A percentile compares a stretch with the other conserved stretches of the same genome.
Evolutionary conservation across 2,329 filamentous ascomycete species (phyloP).

Genomic region (Lanzia echinophila): DNA sequence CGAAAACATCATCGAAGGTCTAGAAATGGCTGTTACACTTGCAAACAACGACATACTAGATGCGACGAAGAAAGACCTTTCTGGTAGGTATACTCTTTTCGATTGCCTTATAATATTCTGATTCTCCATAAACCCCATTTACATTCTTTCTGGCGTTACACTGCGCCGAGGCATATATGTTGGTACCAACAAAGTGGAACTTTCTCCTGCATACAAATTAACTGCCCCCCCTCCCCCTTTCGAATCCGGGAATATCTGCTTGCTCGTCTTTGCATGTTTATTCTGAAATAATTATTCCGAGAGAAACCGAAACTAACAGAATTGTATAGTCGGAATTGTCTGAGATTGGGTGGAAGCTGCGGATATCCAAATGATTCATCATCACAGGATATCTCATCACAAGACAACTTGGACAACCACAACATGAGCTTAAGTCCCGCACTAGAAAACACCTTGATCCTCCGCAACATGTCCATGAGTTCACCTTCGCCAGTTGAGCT

Average conservation of each 20-base stretch:
- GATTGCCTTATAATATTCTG: too few relatives aligned
- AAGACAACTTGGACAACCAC: neutral
- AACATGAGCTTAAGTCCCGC: neutral
- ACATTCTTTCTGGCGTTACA: neutral
- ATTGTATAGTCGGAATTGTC: conserved; percentile 1
- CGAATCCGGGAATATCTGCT: too few relatives aligned
- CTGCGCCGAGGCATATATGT: neutral
- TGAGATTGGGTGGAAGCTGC: conserved; percentile 1
- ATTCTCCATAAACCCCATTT: too few relatives aligned
- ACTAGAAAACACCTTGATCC: neutral
- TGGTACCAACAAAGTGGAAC: neutral
- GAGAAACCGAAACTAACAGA: neutral
- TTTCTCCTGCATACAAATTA: neutral
- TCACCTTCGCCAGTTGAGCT: neutral
- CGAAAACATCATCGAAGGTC: conserved; percentile 3
- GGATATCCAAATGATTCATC: neutral
- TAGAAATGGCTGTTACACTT: conserved; percentile 3
- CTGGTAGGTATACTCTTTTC: conserved; percentile 1
- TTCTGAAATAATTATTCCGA: too few relatives aligned
- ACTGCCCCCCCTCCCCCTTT: neutral
- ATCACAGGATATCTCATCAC: neutral
- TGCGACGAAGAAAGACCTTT: conserved; percentile 3
- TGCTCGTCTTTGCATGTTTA: too few relatives aligned
- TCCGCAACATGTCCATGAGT: too few relatives aligned
- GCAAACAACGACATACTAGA: conserved; percentile 5